Conservation (phyloP, 1,284 basidiomycete genomes). For the Cutaneotrichosporon curvatum region DNA sequence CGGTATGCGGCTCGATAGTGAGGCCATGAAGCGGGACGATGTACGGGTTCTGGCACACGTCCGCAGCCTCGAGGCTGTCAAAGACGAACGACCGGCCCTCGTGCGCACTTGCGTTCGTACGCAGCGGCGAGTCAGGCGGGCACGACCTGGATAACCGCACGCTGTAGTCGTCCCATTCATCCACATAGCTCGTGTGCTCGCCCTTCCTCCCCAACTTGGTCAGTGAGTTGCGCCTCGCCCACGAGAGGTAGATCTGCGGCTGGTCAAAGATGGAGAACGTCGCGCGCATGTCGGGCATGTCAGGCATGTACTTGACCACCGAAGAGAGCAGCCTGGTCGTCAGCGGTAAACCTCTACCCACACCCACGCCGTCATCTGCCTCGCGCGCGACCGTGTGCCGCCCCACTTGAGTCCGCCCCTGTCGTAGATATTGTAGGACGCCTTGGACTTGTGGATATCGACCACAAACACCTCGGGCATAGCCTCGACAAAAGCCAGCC, state of each 20-base stretch:
- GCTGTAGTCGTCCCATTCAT: constrained; percentile 33
- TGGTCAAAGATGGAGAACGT: constrained; percentile 50
- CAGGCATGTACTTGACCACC: constrained; percentile 40
- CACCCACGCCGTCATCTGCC: constrained; percentile 30
- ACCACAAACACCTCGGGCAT: constrained; percentile 41
- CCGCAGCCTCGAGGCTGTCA: constrained; percentile 36
- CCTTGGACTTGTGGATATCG: constrained; percentile 26
- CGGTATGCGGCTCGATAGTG: constrained; percentile 39
- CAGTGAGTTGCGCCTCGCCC: constrained; percentile 42
- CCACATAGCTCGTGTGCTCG: constrained; percentile 21
- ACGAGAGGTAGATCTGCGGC: constrained; percentile 48
- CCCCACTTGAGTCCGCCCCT: constrained; percentile 36
- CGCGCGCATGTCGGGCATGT: constrained; percentile 32
- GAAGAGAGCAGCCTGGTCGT: constrained; percentile 33
- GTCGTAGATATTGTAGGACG: constrained; percentile 28
- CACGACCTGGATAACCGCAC: constrained; percentile 37
- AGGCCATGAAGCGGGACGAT: constrained; percentile 42
- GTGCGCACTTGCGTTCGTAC: constrained; percentile 18
- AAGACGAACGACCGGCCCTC: constrained; percentile 38
- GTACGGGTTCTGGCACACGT: constrained; percentile 44
- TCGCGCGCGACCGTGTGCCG: constrained; percentile 34
- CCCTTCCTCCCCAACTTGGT: constrained; percentile 44
- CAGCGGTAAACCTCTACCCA: not conserved
- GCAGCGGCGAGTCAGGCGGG: constrained; percentile 35
- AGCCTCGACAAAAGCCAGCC: constrained; percentile 53